phyloP scores from a whole-genome alignment of 495 filamentous ascomycete genomes.

The Xylaria longipes region DNA sequence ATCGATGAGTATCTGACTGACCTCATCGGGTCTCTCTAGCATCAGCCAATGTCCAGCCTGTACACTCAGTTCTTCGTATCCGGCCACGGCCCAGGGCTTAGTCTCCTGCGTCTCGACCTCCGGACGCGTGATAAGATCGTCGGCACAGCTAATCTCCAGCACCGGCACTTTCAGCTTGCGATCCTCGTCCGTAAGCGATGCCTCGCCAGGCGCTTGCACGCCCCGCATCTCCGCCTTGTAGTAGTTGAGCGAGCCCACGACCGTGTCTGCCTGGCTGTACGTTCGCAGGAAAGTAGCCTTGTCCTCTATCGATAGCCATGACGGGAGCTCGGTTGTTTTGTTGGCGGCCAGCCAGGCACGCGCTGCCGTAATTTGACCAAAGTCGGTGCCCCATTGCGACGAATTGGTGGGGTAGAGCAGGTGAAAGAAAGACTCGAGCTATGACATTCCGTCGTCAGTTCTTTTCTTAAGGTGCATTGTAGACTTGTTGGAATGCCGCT shows the following conservation, averaged over 20 bases:
- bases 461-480: background rate
- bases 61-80: too few relatives aligned
- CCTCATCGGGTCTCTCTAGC: constrained; percentile 12
- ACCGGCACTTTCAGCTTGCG: background rate
- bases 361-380: background rate
- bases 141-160: background rate
- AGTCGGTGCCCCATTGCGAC: background rate
- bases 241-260: background rate
- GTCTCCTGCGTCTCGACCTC: background rate
- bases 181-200: constrained; percentile 3
- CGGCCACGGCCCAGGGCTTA: background rate
- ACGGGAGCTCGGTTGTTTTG: constrained; percentile 3
- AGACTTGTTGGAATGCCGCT: too few relatives aligned
- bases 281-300: background rate
- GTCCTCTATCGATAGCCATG: background rate
- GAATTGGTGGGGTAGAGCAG: background rate
- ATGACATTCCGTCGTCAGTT: background rate
- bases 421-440: constrained; percentile 8
- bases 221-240: constrained; percentile 14
- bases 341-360: background rate
- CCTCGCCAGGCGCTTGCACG: background rate
- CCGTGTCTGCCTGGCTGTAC: background rate
- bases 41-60: constrained; percentile 5
- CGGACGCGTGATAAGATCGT: background rate
- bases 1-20: constrained; percentile 3